Conservation (phyloP, 2,329 filamentous ascomycete genomes). For the Pezicula carpinea region DNA sequence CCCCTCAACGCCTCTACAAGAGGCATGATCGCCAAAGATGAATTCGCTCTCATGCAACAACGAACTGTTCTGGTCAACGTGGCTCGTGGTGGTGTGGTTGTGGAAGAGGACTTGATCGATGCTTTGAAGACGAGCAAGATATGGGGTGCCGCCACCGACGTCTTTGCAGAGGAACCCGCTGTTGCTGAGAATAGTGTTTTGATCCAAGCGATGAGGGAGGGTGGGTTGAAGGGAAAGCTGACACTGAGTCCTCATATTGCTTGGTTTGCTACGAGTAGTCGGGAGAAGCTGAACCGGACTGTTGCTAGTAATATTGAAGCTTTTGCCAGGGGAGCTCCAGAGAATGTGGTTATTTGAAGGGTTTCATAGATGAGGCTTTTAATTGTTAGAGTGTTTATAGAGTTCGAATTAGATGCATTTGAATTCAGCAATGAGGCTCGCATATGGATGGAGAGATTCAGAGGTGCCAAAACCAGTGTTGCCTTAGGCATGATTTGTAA, state of each 20-base stretch:
- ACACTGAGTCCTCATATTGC: constrained; percentile 48
- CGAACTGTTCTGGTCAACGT: constrained; percentile 26
- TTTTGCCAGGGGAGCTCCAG: constrained; percentile 31
- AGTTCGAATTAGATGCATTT: constrained; percentile 9
- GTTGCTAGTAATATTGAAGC: constrained; percentile 42
- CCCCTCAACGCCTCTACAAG: constrained; percentile 19
- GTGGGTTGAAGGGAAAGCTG: constrained; percentile 40
- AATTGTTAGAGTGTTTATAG: constrained; percentile 4
- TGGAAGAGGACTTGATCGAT: constrained; percentile 24
- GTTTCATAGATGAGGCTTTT: not conserved
- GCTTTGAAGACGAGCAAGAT: constrained; percentile 24
- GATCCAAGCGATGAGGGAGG: constrained; percentile 13
- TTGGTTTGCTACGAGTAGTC: constrained; percentile 45
- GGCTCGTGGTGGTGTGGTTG: constrained; percentile 27
- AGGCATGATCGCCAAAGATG: constrained; percentile 19
- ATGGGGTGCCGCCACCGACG: constrained; percentile 27
- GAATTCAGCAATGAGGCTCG: too few species aligned
- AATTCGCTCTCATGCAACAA: constrained; percentile 19
- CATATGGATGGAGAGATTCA: too few species aligned
- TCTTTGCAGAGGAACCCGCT: constrained; percentile 27
- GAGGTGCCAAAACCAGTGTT: too few species aligned
- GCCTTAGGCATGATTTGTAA: too few species aligned
- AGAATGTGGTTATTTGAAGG: constrained; percentile 11
- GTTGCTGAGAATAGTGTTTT: constrained; percentile 34
- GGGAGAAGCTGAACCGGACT: constrained; percentile 38